phyloP scores from a whole-genome alignment of 169 alveolate species.

The Cryptosporidium muris region DNA sequence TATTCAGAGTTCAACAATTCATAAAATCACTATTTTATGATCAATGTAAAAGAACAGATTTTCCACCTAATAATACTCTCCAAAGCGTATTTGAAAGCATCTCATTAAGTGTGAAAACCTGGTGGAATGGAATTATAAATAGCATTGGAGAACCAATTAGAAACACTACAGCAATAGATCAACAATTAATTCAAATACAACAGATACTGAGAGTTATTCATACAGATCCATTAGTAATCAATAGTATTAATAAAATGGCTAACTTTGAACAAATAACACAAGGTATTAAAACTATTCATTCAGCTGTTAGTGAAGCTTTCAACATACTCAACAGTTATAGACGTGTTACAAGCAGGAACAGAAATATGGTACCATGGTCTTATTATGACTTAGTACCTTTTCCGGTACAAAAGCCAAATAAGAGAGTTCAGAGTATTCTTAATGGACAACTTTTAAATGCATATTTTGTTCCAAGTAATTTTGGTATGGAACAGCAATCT shows the following conservation, averaged over 20 bases:
- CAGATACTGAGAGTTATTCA: slow-evolving; percentile 31
- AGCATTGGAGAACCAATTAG: slow-evolving; percentile 18
- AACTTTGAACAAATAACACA: slow-evolving; percentile 17
- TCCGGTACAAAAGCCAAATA: slow-evolving; percentile 5
- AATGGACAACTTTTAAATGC: slow-evolving; percentile 1
- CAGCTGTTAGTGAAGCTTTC: slow-evolving; percentile 21
- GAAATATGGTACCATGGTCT: slow-evolving; percentile 47
- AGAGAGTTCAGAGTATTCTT: slow-evolving; percentile 39
- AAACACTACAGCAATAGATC: neutral
- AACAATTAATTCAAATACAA: slow-evolving; percentile 41
- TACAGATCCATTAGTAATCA: slow-evolving; percentile 9
- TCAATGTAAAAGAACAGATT: slow-evolving; percentile 43
- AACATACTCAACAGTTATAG: slow-evolving; percentile 31
- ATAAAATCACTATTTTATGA: slow-evolving; percentile 30
- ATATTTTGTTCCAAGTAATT: neutral
- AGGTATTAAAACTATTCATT: slow-evolving; percentile 41
- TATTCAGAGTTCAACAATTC: slow-evolving; percentile 28
- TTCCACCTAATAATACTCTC: slow-evolving; percentile 38
- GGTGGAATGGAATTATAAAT: slow-evolving; percentile 53
- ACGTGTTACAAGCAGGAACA: slow-evolving; percentile 10
- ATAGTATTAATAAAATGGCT: slow-evolving; percentile 12
- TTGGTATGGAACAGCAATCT: neutral
- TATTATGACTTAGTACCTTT: slow-evolving; percentile 51
- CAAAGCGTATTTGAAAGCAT: slow-evolving; percentile 34
- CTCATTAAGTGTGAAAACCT: slow-evolving; percentile 33